phyloP scores from a whole-genome alignment of 2,329 filamentous ascomycete species.

The Hymenoscyphus occultus region DNA sequence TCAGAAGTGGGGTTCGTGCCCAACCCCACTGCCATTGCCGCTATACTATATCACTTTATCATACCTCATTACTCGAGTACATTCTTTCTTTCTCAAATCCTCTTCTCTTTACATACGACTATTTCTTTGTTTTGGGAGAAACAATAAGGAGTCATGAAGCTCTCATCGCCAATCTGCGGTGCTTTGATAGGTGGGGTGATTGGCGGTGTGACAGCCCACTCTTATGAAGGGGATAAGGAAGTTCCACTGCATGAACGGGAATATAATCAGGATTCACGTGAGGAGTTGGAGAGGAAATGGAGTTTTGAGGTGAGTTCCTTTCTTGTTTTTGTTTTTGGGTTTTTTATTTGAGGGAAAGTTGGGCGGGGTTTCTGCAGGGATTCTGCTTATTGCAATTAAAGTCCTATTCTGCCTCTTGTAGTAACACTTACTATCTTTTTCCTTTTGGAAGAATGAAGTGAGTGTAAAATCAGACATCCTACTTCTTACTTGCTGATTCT shows the following conservation, averaged over 20 bases:
- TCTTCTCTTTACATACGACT: background rate
- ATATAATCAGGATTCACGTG: conserved; percentile 50
- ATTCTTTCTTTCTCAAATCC: background rate
- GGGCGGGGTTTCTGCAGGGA: conserved; percentile 1
- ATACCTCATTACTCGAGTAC: background rate
- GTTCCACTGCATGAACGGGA: conserved; percentile 40
- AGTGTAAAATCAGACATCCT: too few relatives aligned
- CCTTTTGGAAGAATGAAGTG: background rate
- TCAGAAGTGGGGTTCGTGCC: conserved; percentile 1
- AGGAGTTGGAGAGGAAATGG: conserved; percentile 56
- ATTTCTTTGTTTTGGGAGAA: background rate
- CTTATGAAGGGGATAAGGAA: conserved; percentile 33
- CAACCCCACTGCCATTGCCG: background rate
- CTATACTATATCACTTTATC: background rate
- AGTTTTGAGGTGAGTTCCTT: conserved; percentile 48
- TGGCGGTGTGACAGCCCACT: conserved; percentile 18
- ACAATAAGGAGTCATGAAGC: background rate
- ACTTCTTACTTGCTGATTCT: too few relatives aligned
- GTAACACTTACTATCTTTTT: background rate
- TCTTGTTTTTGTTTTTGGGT: background rate
- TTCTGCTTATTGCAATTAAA: too few relatives aligned
- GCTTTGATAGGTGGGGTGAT: conserved; percentile 4
- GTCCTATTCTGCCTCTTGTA: too few relatives aligned
- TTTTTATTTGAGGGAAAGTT: background rate
- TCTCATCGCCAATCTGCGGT: background rate